These are phyloP conservation scores for Cornus kousa DNA, from an alignment of 148 eudicot species.

Conservation along the genomic window DNA sequence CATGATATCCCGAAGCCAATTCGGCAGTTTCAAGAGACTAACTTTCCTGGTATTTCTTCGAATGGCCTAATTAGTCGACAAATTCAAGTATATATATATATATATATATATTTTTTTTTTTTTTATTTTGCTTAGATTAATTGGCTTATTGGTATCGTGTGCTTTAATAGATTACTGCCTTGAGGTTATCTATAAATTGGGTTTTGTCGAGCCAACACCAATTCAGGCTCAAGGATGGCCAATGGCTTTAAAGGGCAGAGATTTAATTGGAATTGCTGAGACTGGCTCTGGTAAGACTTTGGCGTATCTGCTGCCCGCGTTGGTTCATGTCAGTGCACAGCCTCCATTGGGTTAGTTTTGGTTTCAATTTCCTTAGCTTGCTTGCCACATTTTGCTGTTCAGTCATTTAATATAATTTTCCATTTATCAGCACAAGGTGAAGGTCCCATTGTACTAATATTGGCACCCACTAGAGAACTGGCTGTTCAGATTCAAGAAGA, in stretches of 20 bases:
- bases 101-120: too few species aligned
- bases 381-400: constrained; percentile 1
- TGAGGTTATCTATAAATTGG: constrained; percentile 72
- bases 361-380: neutral
- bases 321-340: constrained; percentile 90
- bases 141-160: constrained; percentile 16
- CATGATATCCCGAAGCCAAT: constrained; percentile 82
- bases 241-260: constrained; percentile 98
- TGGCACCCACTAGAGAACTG: constrained; percentile 97
- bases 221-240: constrained; percentile 99
- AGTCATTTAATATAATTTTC: constrained; percentile 3
- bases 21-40: constrained; percentile 74
- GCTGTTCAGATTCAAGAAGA: constrained; percentile 99
- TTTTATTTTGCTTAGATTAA: neutral
- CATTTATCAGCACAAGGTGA: constrained; percentile 68
- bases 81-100: neutral
- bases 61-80: neutral
- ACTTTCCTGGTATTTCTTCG: constrained; percentile 70
- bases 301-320: constrained; percentile 88
- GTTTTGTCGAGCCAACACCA: constrained; percentile 90
- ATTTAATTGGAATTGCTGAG: constrained; percentile 95
- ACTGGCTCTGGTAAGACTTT: constrained; percentile 98
- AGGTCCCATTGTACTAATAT: constrained; percentile 80
- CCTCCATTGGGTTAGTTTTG: constrained; percentile 72
- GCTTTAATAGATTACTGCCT: constrained; percentile 62